Percentiles rank a stretch among this genome's conserved stretches.
These are phyloP conservation scores for Mikania micrantha DNA, from an alignment of 129 eudicot species.

Conservation along the genomic window DNA sequence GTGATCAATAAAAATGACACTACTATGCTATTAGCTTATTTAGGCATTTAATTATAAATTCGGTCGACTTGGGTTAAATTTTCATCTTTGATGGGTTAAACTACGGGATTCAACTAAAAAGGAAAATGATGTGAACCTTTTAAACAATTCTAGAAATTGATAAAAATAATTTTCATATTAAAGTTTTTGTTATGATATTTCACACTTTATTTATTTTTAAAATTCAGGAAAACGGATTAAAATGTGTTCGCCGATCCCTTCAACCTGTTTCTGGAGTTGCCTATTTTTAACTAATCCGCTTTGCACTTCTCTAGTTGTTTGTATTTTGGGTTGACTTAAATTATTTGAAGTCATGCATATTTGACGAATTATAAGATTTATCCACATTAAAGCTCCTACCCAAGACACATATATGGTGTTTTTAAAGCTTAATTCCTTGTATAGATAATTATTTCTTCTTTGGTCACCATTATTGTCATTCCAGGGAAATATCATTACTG, in stretches of 20 bases:
- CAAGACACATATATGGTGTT: not conserved
- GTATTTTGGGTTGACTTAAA: not conserved
- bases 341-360: not conserved
- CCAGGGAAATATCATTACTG: conserved; percentile 43
- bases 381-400: too few species aligned
- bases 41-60: not conserved
- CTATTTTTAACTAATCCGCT: not conserved
- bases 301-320: not conserved
- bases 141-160: not conserved
- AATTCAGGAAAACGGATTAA: not conserved
- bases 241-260: not conserved
- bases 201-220: not conserved
- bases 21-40: not conserved
- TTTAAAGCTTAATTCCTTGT: not conserved
- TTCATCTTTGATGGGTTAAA: not conserved
- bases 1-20: not conserved
- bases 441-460: not conserved
- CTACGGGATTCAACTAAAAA: not conserved
- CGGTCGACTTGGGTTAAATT: not conserved
- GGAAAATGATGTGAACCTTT: not conserved
- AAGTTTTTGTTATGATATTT: not conserved
- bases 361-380: not conserved
- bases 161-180: not conserved
- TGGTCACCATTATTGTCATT: not conserved
- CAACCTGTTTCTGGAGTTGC: not conserved